Base-by-base conservation (phyloP, 2,329 filamentous ascomycete genomes). In the Arthrocladium fulminans region DNA sequence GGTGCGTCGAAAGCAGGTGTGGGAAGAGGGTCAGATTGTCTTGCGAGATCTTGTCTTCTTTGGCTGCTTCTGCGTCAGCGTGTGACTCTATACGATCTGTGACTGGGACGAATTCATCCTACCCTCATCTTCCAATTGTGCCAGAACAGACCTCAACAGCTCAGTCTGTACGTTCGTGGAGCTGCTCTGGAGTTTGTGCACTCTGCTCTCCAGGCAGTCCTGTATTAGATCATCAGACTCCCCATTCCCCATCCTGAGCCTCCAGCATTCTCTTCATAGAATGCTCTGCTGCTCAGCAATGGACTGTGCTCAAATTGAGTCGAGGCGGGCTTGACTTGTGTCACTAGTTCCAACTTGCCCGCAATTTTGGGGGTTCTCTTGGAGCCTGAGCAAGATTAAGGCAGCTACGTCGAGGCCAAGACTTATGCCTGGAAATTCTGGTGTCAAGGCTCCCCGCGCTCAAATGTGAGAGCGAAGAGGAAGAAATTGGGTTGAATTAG, bases 1-100 rank as follows among this genome's bases (percentile, higher is more conserved):
- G 79, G 63, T 96, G 88, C 45, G 89, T 96, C 63, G 81, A 80
- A 69, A 97, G 90, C 25, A 98, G 78, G 27, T 88, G 72, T 52
- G 80, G 76, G 54, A 94, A 70, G 45, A 92, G 65, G 64, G 67
- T 63, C 50, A 70, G 59, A 75, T 63, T 51, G 69, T 47, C 44
- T 25, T 38, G 44, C n/a, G 44, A 47, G 32, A 29, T 75, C 76
- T 57, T 34, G 53, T 49, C 25, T 38, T 51, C 24, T 29, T 50
- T 20, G 34, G 45, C 52, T 54, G 45, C 25, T 37, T 7, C 5
- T 7, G 12, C n/a, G 20, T 40, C 25, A 50, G 48, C 29, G 7
- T 32, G 40, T 19, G 32, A 30, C n/a, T 12, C 13, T 9, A 13
- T 42, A 15, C 12, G 12, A 3, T n/a, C n/a, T n/a, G n/a, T n/a